Conservation (phyloP, 495 filamentous ascomycete genomes). For the Hypoxylon rickii region DNA sequence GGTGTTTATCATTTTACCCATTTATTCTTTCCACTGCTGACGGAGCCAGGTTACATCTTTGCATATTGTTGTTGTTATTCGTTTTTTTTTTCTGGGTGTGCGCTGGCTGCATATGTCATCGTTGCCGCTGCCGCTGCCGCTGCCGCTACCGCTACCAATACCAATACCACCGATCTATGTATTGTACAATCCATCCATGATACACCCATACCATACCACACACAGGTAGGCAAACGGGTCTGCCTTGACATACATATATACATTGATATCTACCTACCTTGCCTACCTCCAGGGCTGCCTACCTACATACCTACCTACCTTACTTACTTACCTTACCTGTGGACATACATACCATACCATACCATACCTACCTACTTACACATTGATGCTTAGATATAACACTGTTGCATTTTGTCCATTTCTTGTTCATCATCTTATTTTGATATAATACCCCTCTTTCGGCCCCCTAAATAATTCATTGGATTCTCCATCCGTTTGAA, state of each 20-base stretch:
- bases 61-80: too few species aligned
- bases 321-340: too few species aligned
- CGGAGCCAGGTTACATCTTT: not conserved
- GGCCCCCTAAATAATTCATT: constrained; percentile 32
- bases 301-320: constrained; percentile 6
- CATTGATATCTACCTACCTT: too few species aligned
- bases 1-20: constrained; percentile 19
- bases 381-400: constrained; percentile 15
- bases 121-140: not conserved
- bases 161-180: too few species aligned
- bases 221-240: too few species aligned
- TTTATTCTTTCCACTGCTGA: constrained; percentile 22
- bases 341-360: too few species aligned
- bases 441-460: constrained; percentile 38
- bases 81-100: constrained; percentile 9
- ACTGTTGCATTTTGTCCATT: constrained; percentile 31
- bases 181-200: too few species aligned
- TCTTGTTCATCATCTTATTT: constrained; percentile 16
- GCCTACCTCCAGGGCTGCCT: too few species aligned
- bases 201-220: not conserved
- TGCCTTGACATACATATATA: too few species aligned
- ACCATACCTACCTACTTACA: not conserved
- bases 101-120: constrained; percentile 28
- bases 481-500: constrained; percentile 22
- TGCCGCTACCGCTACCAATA: too few species aligned